Percentiles rank a stretch among this genome's conserved stretches.
Evolutionary conservation across 2,329 filamentous ascomycete species (phyloP).

Genomic region (Phaeosphaeriaceae sp.): DNA sequence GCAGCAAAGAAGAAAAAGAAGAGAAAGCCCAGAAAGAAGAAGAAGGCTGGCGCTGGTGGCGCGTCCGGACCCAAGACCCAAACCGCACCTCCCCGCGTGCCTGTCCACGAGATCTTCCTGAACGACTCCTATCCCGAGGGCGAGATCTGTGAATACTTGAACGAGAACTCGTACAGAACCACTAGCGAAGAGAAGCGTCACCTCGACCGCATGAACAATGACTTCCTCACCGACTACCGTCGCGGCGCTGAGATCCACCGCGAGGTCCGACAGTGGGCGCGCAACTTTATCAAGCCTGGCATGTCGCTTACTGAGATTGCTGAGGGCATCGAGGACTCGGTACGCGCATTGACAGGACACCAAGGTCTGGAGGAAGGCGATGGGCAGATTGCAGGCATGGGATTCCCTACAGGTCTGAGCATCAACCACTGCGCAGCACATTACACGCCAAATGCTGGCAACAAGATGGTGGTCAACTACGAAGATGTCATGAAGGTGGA

Average conservation of each 20-base stretch:
- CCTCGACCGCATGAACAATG: conserved; percentile 78
- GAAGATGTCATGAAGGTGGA: conserved; percentile 77
- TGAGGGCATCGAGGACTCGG: conserved; percentile 84
- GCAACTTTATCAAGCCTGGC: conserved; percentile 81
- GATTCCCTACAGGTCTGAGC: conserved; percentile 84
- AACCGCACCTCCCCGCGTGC: conserved; percentile 77
- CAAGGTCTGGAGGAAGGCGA: conserved; percentile 79
- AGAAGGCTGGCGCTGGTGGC: conserved; percentile 55
- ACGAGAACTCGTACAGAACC: conserved; percentile 80
- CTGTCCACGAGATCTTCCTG: conserved; percentile 76
- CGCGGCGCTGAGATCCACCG: conserved; percentile 88
- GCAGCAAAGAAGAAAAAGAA: conserved; percentile 81
- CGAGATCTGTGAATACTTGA: conserved; percentile 77
- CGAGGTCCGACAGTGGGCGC: conserved; percentile 83
- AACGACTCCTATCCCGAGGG: conserved; percentile 76
- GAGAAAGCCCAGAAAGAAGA: conserved; percentile 78
- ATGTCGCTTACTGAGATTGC: conserved; percentile 82
- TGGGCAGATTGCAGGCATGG: conserved; percentile 79
- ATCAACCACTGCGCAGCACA: conserved; percentile 87
- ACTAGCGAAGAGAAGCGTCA: conserved; percentile 86
- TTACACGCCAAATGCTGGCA: conserved; percentile 86
- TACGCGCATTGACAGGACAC: conserved; percentile 78
- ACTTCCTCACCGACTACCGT: conserved; percentile 82
- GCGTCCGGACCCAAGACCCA: conserved; percentile 67
- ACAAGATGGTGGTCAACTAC: conserved; percentile 73